phyloP scores from a whole-genome alignment of 192 early-diverging fungal species.

The Coemansia sp. region DNA sequence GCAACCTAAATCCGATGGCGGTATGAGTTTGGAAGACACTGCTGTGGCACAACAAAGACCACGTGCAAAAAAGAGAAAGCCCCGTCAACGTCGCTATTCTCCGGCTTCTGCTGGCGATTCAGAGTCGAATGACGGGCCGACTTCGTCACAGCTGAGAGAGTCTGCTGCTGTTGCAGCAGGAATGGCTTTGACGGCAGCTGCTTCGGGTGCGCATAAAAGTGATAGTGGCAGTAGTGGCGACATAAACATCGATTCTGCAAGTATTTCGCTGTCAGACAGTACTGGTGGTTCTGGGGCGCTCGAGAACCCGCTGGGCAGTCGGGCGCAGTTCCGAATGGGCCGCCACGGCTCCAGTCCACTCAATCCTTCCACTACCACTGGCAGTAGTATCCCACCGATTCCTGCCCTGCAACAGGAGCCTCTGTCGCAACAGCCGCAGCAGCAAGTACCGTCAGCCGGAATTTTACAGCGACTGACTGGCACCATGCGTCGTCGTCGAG shows the following conservation, averaged over 20 bases:
- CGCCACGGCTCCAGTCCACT: constrained; percentile 53
- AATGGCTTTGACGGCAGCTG: constrained; percentile 6
- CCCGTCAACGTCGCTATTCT: constrained; percentile 24
- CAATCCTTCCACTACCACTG: constrained; percentile 32
- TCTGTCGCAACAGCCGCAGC: not conserved
- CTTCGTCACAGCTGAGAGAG: not conserved
- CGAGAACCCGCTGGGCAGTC: constrained; percentile 1
- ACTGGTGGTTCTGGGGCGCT: not conserved
- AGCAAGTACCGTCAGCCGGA: constrained; percentile 14
- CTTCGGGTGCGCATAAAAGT: constrained; percentile 1
- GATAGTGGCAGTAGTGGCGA: not conserved
- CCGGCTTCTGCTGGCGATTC: not conserved
- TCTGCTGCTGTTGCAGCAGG: constrained; percentile 7
- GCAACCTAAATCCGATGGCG: constrained; percentile 43
- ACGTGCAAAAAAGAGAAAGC: constrained; percentile 7
- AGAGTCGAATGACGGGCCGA: not conserved
- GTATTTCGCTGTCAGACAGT: not conserved
- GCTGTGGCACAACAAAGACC: constrained; percentile 10
- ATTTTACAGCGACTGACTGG: constrained; percentile 37
- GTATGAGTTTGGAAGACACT: constrained; percentile 13
- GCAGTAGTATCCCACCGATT: constrained; percentile 40
- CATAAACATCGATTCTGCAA: constrained; percentile 7
- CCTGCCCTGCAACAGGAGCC: constrained; percentile 5
- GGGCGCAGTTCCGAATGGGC: constrained; percentile 43
- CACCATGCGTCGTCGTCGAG: constrained; percentile 25